Evolutionary conservation across 2,329 filamentous ascomycete genomes (phyloP), one percentile per base, ranked within the genome.

Genomic region (Aspergillus sp.): DNA sequence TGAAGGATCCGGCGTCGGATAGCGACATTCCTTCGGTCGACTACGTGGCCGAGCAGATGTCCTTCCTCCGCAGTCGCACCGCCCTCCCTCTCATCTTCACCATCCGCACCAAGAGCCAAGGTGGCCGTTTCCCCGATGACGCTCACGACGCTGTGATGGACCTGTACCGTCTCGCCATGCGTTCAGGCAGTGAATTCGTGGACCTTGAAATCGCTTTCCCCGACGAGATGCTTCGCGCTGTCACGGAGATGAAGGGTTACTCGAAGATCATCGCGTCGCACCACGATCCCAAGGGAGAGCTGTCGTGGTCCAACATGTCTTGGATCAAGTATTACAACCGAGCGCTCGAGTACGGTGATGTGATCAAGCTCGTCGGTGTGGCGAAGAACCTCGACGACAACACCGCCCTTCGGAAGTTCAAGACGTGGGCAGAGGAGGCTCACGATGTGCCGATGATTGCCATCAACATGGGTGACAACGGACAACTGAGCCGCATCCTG

Each of bases 261-360:
- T 90, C 90, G 1, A 87, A 85, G 56, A 89, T 99, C 65, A 95
- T 99, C 62, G 91, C 93, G 8, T 99, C 94, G 0, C 93, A 99
- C 69, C 94, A 99, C 69, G 94, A 99, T 68, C 89, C 91, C 0
- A 75, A 82, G 51, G 87, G 87, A 8, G 78, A 80, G 19, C 77
- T 97, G 16, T 93, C 89, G 1, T 99, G 94, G 94, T 85, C 80
- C 58, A 92, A 95, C 61, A 90, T 89, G n/a, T 90, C 89, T 0
- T 99, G 94, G 93, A 85, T 94, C 51, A 82, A 86, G 24, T 87
- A 85, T 73, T 97, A 95, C 78, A 96, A 96, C 73, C 85, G 85
- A 65, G 93, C 93, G 14, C 76, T 96, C 13, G 88, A 95, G 66
- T 89, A 90, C 63, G 94, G 93, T 45, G 91, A 97, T 66, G 80